phyloP scores from a whole-genome alignment of 345 rosid genomes.

The Angophora floribunda region DNA sequence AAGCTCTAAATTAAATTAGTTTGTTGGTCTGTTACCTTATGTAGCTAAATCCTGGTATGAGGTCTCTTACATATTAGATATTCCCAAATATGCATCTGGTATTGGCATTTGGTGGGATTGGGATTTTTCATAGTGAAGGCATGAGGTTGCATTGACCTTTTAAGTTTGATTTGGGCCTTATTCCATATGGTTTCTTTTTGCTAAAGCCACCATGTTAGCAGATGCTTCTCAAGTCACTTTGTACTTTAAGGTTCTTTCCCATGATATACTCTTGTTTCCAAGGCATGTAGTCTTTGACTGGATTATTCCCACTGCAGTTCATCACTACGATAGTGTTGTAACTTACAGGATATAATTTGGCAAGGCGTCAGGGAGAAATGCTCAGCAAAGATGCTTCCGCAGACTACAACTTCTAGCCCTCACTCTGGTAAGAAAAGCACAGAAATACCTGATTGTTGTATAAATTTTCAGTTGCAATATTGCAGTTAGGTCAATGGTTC shows the following conservation, averaged over 20 bases:
- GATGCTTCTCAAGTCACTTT: background rate
- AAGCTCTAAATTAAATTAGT: background rate
- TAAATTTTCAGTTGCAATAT: background rate
- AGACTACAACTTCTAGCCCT: constrained; percentile 32
- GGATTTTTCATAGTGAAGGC: background rate
- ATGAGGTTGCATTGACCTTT: background rate
- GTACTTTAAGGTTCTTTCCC: background rate
- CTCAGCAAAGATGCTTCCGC: constrained; percentile 55
- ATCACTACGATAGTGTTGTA: background rate
- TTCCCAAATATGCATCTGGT: background rate
- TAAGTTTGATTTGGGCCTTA: background rate
- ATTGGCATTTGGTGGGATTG: background rate
- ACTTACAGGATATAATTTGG: constrained; percentile 52
- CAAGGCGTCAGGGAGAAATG: constrained; percentile 53
- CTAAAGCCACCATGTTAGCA: background rate
- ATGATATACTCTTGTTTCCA: background rate
- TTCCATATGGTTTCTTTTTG: background rate
- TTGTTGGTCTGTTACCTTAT: background rate
- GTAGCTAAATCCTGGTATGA: background rate
- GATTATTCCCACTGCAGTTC: background rate
- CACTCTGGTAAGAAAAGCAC: constrained; percentile 39
- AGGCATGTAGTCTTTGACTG: background rate
- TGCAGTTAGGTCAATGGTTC: background rate
- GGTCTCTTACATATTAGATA: background rate
- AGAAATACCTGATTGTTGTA: background rate